Conservation (phyloP, 768 basidiomycete species). For the Amanita brunnescens region DNA sequence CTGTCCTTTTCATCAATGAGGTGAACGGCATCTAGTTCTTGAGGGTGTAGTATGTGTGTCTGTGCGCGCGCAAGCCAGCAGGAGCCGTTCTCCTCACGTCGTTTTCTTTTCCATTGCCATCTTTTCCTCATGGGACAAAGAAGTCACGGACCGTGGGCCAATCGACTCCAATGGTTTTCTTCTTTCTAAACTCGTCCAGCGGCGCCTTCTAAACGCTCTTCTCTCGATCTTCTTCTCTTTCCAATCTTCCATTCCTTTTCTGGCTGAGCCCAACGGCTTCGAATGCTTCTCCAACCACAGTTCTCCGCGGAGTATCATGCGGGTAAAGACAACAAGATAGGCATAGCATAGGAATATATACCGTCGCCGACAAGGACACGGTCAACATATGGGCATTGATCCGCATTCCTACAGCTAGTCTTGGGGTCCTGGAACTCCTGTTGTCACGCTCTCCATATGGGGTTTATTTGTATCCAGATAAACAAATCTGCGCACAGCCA, state of each 20-base stretch:
- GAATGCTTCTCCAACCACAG: slow-evolving; percentile 58
- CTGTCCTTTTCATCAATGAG: slow-evolving; percentile 10
- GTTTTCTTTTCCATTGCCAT: slow-evolving; percentile 1
- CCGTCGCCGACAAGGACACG: no score
- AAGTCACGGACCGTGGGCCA: slow-evolving; percentile 6
- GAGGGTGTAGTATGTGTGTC: not conserved
- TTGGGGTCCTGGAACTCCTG: no score
- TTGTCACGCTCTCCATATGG: no score
- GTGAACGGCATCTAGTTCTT: not conserved
- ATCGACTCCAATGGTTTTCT: not conserved
- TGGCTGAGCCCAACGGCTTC: slow-evolving; percentile 60
- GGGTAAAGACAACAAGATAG: no score
- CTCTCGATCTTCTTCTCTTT: slow-evolving; percentile 8
- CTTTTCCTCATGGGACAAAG: not conserved
- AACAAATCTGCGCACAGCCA: no score
- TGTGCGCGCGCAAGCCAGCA: not conserved
- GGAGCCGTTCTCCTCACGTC: not conserved
- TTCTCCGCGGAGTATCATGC: slow-evolving; percentile 36
- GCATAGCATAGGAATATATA: no score
- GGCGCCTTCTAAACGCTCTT: slow-evolving; percentile 7
- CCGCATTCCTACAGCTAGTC: no score
- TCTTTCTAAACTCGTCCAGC: slow-evolving; percentile 20
- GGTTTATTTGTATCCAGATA: no score
- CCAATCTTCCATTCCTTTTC: slow-evolving; percentile 18
- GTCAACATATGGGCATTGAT: no score